A percentile compares a stretch with the other conserved stretches of the same genome.
Evolutionary conservation across 805 yeast genomes (phyloP).

Genomic region (Wickerhamomyces bisporus): DNA sequence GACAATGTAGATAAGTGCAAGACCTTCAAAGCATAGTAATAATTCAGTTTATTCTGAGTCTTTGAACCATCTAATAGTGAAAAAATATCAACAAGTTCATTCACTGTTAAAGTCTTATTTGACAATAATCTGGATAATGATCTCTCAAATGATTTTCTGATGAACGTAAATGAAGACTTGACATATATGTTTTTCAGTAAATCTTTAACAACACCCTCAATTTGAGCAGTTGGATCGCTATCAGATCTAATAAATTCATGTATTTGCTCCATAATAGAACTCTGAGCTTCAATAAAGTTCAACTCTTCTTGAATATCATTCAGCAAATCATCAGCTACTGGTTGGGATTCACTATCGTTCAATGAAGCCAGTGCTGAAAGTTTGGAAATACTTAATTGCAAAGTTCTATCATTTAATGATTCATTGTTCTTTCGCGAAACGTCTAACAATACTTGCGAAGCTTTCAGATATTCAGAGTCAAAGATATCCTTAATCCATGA

Average conservation of each 20-base stretch:
- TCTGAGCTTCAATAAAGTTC: constrained; percentile 45
- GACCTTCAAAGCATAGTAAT: constrained; percentile 45
- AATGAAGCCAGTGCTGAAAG: constrained; percentile 47
- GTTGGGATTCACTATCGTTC: constrained; percentile 11
- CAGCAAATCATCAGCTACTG: constrained; percentile 24
- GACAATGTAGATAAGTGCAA: constrained; percentile 33
- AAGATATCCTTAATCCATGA: constrained; percentile 71
- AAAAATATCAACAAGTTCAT: constrained; percentile 47
- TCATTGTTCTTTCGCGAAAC: constrained; percentile 40
- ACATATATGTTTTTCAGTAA: constrained; percentile 20
- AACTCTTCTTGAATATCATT: constrained; percentile 46
- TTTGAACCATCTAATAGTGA: constrained; percentile 37
- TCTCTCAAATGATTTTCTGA: constrained; percentile 20
- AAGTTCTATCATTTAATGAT: constrained; percentile 39
- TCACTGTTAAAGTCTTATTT: constrained; percentile 34
- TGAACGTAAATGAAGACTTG: constrained; percentile 12
- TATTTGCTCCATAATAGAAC: constrained; percentile 28
- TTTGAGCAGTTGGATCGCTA: constrained; percentile 22
- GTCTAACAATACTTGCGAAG: constrained; percentile 41
- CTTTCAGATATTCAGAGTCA: constrained; percentile 43
- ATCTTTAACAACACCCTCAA: constrained; percentile 20
- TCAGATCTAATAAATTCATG: constrained; percentile 26
- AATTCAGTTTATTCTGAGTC: constrained; percentile 26
- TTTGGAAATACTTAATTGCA: constrained; percentile 70
- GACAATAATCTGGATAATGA: constrained; percentile 29